Evolutionary conservation across 805 yeast genomes (phyloP), one percentile per base, ranked within the genome.

Genomic region (Teunomyces kruisii): DNA sequence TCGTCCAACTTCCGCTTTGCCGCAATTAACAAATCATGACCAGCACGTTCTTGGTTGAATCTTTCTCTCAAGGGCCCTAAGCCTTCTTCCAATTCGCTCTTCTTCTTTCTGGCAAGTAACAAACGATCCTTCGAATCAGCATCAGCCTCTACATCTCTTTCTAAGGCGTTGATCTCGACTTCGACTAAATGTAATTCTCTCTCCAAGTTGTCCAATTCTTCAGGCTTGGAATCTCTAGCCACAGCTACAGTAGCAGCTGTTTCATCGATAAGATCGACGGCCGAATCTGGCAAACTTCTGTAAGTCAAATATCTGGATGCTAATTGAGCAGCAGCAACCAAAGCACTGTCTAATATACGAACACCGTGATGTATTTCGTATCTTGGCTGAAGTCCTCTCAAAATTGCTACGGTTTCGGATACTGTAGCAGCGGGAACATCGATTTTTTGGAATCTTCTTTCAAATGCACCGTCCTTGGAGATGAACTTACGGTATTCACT

Each of bases 331-430:
- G 98, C 97, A 15, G 95, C 72, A 8, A 94, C 98, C 51, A 92
- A 75, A 1, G 98, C 97, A 60, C 90, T 83, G 68, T 92, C 99
- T 55, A 94, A 78, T 48, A 92, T 92, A 64, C 98, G 83, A 16
- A 92, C 98, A 62, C 98, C 98, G 62, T 92, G 99, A 65, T 92
- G 99, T 50, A 92, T 86, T 70, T 92, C 99, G 68, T 92, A 92
- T 64, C 86, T 88, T 65, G 86, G 91, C 67, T 92, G 97, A 59
- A 92, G 76, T 49, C 99, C 99, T 78, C 99, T 86, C 55, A 94
- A 79, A 48, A 94, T 92, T 7, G 98, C 98, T 40, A 92, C 88
- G 0, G 99, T 90, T 68, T 94, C 97, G 56, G 86, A 81, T 28
- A 88, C 79, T 0, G 96, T 86, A 47, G 98, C 94, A 59, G 95